A percentile compares a stretch with the other conserved stretches of the same genome.
phyloP scores from a whole-genome alignment of 495 filamentous ascomycete genomes.

The Daldinia caldariorum region DNA sequence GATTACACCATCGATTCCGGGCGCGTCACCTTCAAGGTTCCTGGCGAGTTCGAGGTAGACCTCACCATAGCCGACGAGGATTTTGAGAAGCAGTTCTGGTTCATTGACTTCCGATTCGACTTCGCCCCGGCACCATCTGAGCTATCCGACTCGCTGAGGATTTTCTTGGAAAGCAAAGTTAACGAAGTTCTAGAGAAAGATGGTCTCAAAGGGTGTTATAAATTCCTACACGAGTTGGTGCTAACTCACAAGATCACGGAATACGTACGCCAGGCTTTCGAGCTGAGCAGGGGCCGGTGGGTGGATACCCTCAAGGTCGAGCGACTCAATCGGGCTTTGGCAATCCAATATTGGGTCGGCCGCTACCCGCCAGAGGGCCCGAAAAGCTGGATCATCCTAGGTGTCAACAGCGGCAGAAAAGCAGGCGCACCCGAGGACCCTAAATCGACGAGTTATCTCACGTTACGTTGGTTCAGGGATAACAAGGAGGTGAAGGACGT shows the following conservation, averaged over 20 bases:
- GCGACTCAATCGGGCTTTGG: slow-evolving; percentile 76
- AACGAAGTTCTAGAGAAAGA: slow-evolving; percentile 72
- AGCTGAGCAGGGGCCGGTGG: slow-evolving; percentile 75
- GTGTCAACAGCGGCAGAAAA: slow-evolving; percentile 71
- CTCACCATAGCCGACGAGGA: slow-evolving; percentile 87
- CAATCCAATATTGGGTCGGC: slow-evolving; percentile 89
- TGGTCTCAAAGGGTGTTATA: slow-evolving; percentile 80
- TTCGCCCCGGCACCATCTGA: slow-evolving; percentile 74
- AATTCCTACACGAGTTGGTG: slow-evolving; percentile 83
- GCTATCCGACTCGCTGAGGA: slow-evolving; percentile 67
- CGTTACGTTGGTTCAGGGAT: slow-evolving; percentile 85
- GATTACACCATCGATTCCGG: slow-evolving; percentile 80
- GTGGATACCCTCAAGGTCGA: slow-evolving; percentile 77
- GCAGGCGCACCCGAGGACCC: slow-evolving; percentile 47
- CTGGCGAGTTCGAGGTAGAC: slow-evolving; percentile 91
- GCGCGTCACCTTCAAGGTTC: slow-evolving; percentile 83
- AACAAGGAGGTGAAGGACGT: slow-evolving; percentile 74
- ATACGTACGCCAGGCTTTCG: slow-evolving; percentile 76
- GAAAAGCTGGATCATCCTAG: slow-evolving; percentile 93
- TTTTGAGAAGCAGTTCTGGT: slow-evolving; percentile 82
- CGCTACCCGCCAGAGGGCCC: slow-evolving; percentile 61
- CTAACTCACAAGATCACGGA: slow-evolving; percentile 88
- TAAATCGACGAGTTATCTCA: slow-evolving; percentile 61
- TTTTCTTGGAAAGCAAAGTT: slow-evolving; percentile 71
- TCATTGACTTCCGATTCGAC: slow-evolving; percentile 87